These are phyloP conservation scores for Penicillium palitans DNA, from an alignment of 2,329 filamentous ascomycete species.

Conservation along the genomic window DNA sequence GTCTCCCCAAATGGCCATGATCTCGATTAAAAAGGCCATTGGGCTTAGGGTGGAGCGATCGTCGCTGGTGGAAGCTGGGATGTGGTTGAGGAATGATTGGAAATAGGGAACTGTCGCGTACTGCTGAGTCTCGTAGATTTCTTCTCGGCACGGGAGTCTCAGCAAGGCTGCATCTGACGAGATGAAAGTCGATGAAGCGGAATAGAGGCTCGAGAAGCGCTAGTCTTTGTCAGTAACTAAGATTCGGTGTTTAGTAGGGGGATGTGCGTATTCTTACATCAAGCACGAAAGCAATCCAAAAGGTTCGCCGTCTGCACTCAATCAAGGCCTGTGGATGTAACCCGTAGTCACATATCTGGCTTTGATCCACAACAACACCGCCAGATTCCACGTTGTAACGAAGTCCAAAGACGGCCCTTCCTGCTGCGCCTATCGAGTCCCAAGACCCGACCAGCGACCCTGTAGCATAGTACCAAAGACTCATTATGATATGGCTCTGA, in stretches of 20 bases:
- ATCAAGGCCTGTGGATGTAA: conserved; percentile 59
- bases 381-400: conserved; percentile 64
- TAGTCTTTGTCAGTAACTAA: conserved; percentile 27
- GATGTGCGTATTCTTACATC: conserved; percentile 53
- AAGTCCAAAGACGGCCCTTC: conserved; percentile 60
- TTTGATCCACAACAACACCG: conserved; percentile 49
- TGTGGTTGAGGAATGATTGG: conserved; percentile 52
- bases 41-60: conserved; percentile 47
- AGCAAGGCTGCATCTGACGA: conserved; percentile 66
- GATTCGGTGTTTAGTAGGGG: conserved; percentile 15
- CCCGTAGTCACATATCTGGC: conserved; percentile 55
- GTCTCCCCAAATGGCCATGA: conserved; percentile 66
- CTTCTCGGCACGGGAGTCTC: conserved; percentile 62
- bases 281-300: conserved; percentile 70
- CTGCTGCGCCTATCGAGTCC: conserved; percentile 64
- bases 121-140: conserved; percentile 61
- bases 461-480: conserved; percentile 64
- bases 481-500: conserved; percentile 66
- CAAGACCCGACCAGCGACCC: conserved; percentile 61
- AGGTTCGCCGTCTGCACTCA: conserved; percentile 68
- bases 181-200: conserved; percentile 56
- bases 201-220: conserved; percentile 62
- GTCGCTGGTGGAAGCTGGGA: conserved; percentile 37
- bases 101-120: conserved; percentile 62
- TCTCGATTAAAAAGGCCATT: conserved; percentile 63